phyloP scores from a whole-genome alignment of 2,329 filamentous ascomycete genomes.

The Didymosphaeria variabile region DNA sequence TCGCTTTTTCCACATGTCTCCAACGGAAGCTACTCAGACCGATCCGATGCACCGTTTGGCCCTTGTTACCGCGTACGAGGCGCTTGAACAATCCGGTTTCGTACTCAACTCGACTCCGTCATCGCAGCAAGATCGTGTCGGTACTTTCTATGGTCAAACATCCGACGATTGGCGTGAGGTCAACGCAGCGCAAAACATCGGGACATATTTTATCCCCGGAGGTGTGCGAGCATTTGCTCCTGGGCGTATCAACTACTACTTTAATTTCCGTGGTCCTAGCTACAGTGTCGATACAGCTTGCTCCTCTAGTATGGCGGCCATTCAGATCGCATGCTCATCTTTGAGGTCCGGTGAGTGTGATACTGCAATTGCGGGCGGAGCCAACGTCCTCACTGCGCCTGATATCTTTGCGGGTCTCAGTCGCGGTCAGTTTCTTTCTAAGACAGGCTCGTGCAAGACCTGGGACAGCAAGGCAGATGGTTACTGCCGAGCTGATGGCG shows the following conservation, averaged over 20 bases:
- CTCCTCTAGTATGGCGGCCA: slow-evolving; percentile 16
- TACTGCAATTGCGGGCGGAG: slow-evolving; percentile 32
- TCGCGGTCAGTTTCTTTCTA: slow-evolving; percentile 33
- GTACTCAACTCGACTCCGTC: slow-evolving; percentile 33
- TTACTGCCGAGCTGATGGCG: slow-evolving; percentile 42
- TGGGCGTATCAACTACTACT: slow-evolving; percentile 51
- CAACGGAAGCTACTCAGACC: slow-evolving; percentile 33
- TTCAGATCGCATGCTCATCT: slow-evolving; percentile 35
- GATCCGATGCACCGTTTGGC: slow-evolving; percentile 38
- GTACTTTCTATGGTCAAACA: slow-evolving; percentile 28
- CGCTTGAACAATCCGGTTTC: slow-evolving; percentile 32
- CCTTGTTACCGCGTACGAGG: slow-evolving; percentile 36
- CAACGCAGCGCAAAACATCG: slow-evolving; percentile 27
- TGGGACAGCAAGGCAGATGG: slow-evolving; percentile 39
- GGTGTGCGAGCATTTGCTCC: slow-evolving; percentile 57
- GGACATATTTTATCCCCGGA: slow-evolving; percentile 55
- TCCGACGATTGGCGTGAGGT: slow-evolving; percentile 31
- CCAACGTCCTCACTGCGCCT: slow-evolving; percentile 36
- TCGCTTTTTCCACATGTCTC: slow-evolving; percentile 42
- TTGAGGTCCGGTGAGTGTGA: slow-evolving; percentile 40
- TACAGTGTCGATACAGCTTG: slow-evolving; percentile 49
- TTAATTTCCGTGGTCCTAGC: slow-evolving; percentile 54
- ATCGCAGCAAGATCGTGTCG: slow-evolving; percentile 18
- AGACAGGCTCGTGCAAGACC: slow-evolving; percentile 36
- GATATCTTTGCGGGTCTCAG: slow-evolving; percentile 37